Base-by-base conservation (phyloP, 768 basidiomycete species). In the Mycena haematopus region DNA sequence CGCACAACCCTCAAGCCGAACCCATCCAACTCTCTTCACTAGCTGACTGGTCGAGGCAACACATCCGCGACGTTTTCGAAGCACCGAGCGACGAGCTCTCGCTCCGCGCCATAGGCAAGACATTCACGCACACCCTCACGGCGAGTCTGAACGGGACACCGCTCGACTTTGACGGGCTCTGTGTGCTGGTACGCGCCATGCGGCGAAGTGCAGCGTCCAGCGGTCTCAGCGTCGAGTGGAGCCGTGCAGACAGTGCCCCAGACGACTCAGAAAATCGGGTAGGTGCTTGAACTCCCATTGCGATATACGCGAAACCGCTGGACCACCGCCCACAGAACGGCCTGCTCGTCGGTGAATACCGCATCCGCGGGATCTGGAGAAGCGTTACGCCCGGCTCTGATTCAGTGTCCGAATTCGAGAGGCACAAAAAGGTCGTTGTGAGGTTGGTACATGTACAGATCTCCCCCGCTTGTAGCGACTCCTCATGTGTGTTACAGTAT, bases 401-500 rank as follows among this genome's bases (percentile, higher is more conserved):
- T 10, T 62, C 68, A 14, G 71, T 74, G 25, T 72, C 75, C 15
- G 76, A 78, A 27, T 80, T 79, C 63, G 79, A 80, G 63, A 77
- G 85, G 60, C 82, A 81, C 65, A 86, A 86, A 63, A 77, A 77
- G 21, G 81, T 85, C 15, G 78, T 77, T 44, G 85, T 84, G 24
- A 78, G 73, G 85, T 86, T 58, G 68, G 82, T 72, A 19, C 54
- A 31, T 11, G 15, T 38, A 33, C 52, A 13, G 52, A 13, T 14
- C 25, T n/a, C 1, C 24, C 11, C 25, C n/a, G 8, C 3, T 27
- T 29, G n/a, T 19, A 21, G 5, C 29, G 46, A 51, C 46, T 15
- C 4, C 40, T 35, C 36, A 53, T 46, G 3, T 33, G 36, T 21
- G n/a, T 36, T 50, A 4, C 52, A 82, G 81, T 52, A 82, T 82